Evolutionary conservation across 2,329 filamentous ascomycete genomes (phyloP).

Genomic region (Septoria petroselini): DNA sequence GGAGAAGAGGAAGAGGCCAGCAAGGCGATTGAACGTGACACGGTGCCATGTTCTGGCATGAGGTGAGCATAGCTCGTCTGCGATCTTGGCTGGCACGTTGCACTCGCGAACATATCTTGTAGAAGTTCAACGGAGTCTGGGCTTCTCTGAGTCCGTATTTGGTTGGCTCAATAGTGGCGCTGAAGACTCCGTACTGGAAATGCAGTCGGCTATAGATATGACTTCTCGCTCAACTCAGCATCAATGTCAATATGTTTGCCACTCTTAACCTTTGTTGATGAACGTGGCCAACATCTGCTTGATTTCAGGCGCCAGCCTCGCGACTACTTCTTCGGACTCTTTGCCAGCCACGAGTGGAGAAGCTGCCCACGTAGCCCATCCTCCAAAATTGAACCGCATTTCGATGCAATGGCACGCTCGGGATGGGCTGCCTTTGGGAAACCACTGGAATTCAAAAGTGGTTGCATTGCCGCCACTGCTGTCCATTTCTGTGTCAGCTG

Average conservation of each 20-base stretch:
- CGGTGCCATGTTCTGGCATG: not conserved
- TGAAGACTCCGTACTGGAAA: too few relatives aligned
- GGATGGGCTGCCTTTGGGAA: not conserved
- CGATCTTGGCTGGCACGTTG: too few relatives aligned
- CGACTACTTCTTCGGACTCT: not conserved
- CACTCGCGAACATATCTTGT: too few relatives aligned
- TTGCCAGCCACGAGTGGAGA: slow-evolving; percentile 2
- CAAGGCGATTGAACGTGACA: not conserved
- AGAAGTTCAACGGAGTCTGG: too few relatives aligned
- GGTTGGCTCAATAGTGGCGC: too few relatives aligned
- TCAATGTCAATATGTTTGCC: slow-evolving; percentile 3
- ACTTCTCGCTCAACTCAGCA: not conserved
- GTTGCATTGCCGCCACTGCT: slow-evolving; percentile 2
- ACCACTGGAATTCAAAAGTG: slow-evolving; percentile 9
- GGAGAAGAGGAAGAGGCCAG: not conserved
- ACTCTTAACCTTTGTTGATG: slow-evolving; percentile 1
- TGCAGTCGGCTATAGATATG: slow-evolving; percentile 6
- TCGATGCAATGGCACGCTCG: slow-evolving; percentile 12
- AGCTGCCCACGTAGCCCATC: not conserved
- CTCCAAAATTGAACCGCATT: slow-evolving; percentile 9
- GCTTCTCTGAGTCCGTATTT: too few relatives aligned
- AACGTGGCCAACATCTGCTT: slow-evolving; percentile 4
- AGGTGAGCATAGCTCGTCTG: too few relatives aligned
- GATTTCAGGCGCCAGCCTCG: not conserved
- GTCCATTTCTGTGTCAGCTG: slow-evolving; percentile 1